phyloP scores from a whole-genome alignment of 495 filamentous ascomycete genomes.

The Xylaria acuta region DNA sequence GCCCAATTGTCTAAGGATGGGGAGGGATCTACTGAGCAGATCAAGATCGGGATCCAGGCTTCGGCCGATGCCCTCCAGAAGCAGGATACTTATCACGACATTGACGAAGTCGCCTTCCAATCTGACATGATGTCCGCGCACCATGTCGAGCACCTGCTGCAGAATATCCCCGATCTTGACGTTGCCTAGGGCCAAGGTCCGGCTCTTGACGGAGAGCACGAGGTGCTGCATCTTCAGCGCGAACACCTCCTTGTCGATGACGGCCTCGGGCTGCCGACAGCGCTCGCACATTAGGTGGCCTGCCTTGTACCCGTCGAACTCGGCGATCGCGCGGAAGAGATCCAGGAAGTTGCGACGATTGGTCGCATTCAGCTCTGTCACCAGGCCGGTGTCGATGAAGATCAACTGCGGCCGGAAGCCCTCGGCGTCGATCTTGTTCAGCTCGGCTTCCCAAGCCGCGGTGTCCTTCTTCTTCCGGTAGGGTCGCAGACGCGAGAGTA shows the following conservation, averaged over 20 bases:
- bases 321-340: constrained; percentile 92
- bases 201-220: constrained; percentile 84
- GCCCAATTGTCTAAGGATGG: constrained; percentile 88
- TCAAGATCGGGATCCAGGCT: constrained; percentile 86
- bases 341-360: constrained; percentile 95
- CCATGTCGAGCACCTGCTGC: constrained; percentile 89
- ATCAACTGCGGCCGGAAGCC: constrained; percentile 94
- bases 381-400: constrained; percentile 97
- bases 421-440: constrained; percentile 82
- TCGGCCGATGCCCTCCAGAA: constrained; percentile 93
- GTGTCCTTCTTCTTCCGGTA: constrained; percentile 62
- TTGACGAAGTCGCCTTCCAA: constrained; percentile 99
- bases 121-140: constrained; percentile 89
- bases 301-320: constrained; percentile 96
- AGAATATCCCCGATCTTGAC: constrained; percentile 97
- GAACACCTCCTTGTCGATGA: constrained; percentile 87
- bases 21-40: constrained; percentile 83
- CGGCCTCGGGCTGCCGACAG: constrained; percentile 86
- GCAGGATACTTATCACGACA: constrained; percentile 91
- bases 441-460: constrained; percentile 70
- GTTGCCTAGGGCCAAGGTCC: constrained; percentile 90
- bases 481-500: constrained; percentile 79
- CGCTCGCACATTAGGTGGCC: constrained; percentile 96
- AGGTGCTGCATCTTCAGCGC: constrained; percentile 96
- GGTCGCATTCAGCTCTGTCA: constrained; percentile 85